Conservation (phyloP, 805 yeast species). For the Zygosaccharomyces rouxii region DNA sequence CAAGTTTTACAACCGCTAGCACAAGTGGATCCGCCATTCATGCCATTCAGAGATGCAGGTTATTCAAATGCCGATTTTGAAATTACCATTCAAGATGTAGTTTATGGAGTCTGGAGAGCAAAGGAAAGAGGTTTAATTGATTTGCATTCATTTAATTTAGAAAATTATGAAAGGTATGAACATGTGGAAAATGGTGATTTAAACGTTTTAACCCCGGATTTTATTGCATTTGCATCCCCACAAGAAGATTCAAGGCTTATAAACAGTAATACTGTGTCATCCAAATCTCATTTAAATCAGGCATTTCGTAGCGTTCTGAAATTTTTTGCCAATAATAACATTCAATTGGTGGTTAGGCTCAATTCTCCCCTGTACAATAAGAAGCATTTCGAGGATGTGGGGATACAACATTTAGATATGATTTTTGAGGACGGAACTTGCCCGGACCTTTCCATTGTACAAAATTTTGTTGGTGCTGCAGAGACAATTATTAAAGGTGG, state of each 20-base stretch:
- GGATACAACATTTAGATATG: constrained; percentile 89
- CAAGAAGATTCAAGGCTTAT: constrained; percentile 51
- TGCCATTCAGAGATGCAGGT: constrained; percentile 96
- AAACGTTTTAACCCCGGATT: constrained; percentile 85
- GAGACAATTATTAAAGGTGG: constrained; percentile 81
- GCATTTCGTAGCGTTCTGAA: constrained; percentile 78
- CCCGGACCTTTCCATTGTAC: constrained; percentile 90
- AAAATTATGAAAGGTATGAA: constrained; percentile 91
- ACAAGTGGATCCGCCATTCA: constrained; percentile 88
- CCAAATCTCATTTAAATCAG: constrained; percentile 47
- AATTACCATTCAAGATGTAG: constrained; percentile 88
- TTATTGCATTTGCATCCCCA: constrained; percentile 97
- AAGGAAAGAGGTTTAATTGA: constrained; percentile 88
- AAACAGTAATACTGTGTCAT: constrained; percentile 14
- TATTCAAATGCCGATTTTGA: constrained; percentile 94
- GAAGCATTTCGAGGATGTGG: constrained; percentile 72
- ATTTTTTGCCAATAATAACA: constrained; percentile 67
- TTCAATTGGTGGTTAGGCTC: constrained; percentile 83
- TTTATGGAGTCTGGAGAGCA: constrained; percentile 96
- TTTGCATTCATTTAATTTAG: constrained; percentile 78
- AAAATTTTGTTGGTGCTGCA: constrained; percentile 90
- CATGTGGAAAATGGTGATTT: constrained; percentile 97
- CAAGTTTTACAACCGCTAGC: constrained; percentile 92
- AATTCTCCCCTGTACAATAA: constrained; percentile 90
- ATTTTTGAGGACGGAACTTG: constrained; percentile 98